phyloP scores from a whole-genome alignment of 306 rosid species.

The Cercis canadensis region DNA sequence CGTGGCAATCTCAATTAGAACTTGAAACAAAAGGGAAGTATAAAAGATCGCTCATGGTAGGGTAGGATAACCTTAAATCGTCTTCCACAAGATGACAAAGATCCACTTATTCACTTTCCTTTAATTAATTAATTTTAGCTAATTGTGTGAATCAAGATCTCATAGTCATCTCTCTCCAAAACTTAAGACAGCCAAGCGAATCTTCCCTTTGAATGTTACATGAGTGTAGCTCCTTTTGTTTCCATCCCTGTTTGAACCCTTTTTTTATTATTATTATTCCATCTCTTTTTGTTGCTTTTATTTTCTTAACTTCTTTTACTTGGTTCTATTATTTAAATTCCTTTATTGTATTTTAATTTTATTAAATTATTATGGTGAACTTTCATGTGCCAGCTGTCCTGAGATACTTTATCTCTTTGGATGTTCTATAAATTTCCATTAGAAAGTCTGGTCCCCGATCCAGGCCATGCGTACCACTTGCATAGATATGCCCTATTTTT shows the following conservation, averaged over 20 bases:
- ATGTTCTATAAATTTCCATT: slow-evolving; percentile 10
- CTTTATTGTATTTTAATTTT: neutral
- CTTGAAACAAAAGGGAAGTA: neutral
- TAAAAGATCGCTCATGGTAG: slow-evolving; percentile 28
- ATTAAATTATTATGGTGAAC: slow-evolving; percentile 34
- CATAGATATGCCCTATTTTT: too few relatives aligned
- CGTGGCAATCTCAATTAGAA: neutral
- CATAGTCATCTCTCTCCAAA: slow-evolving; percentile 32
- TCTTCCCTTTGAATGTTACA: slow-evolving; percentile 52
- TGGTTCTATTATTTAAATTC: neutral
- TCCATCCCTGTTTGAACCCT: neutral
- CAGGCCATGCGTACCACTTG: too few relatives aligned
- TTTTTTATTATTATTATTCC: neutral
- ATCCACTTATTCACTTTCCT: neutral
- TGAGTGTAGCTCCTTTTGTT: slow-evolving; percentile 47
- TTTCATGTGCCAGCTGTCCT: slow-evolving; percentile 44
- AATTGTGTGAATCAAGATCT: slow-evolving; percentile 18
- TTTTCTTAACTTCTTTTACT: neutral
- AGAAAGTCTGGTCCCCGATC: slow-evolving; percentile 43
- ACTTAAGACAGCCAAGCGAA: slow-evolving; percentile 35
- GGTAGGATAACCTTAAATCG: slow-evolving; percentile 37
- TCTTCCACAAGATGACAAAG: neutral
- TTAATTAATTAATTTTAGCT: slow-evolving; percentile 12
- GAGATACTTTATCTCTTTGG: slow-evolving; percentile 32
- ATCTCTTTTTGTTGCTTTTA: neutral